Conservation (phyloP, 495 filamentous ascomycete genomes). For the Polyplosphaeria fusca region DNA sequence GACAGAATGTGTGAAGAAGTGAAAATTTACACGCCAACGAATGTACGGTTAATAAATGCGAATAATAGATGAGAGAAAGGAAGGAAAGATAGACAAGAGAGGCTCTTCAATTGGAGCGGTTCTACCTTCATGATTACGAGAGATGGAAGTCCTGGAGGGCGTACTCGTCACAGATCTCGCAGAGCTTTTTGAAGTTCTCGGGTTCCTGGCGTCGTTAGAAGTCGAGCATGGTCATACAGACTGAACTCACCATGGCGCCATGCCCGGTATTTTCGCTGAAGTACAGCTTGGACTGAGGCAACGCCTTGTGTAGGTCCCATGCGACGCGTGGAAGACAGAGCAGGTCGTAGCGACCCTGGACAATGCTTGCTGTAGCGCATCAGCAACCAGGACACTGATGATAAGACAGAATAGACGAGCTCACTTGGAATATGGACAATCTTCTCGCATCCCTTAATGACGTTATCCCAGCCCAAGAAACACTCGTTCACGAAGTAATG, state of each 20-base stretch:
- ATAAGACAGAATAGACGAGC: not conserved
- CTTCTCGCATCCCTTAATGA: constrained; percentile 39
- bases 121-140: too few species aligned
- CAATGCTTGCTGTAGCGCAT: constrained; percentile 33
- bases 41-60: too few species aligned
- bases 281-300: constrained; percentile 41
- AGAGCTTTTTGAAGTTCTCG: constrained; percentile 9
- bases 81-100: too few species aligned
- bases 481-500: constrained; percentile 45
- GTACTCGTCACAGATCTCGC: constrained; percentile 24
- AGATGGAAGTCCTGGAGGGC: not conserved
- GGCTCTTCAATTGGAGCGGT: too few species aligned
- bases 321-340: constrained; percentile 45
- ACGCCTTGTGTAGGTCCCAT: constrained; percentile 44
- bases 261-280: constrained; percentile 40
- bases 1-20: too few species aligned
- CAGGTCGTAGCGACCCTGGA: constrained; percentile 48
- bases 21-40: too few species aligned
- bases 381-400: too few species aligned
- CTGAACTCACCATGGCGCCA: not conserved
- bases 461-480: constrained; percentile 43
- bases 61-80: too few species aligned
- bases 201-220: constrained; percentile 12
- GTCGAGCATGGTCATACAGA: not conserved
- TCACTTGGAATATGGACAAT: constrained; percentile 46